These are phyloP conservation scores for Triticum urartu DNA, from an alignment of 176 grass and related monocot genomes.

Conservation along the genomic window DNA sequence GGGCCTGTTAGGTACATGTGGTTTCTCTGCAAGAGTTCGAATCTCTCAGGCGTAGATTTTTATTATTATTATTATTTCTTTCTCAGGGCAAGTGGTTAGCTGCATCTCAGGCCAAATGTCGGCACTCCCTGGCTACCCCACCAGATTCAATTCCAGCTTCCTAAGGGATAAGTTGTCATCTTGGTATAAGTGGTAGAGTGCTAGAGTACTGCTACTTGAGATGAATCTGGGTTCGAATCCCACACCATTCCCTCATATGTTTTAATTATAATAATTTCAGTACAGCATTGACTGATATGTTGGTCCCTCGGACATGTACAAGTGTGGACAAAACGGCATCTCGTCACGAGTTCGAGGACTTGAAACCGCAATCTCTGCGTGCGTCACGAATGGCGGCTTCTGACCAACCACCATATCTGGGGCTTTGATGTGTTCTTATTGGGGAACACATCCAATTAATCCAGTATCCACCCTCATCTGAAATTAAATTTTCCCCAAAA, in stretches of 20 bases:
- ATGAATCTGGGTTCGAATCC: background rate
- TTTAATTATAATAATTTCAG: background rate
- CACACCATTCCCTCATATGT: background rate
- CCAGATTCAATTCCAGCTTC: background rate
- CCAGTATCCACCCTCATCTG: background rate
- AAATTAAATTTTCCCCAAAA: background rate
- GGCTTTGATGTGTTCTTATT: background rate
- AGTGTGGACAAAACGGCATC: background rate
- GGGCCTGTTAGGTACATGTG: conserved; percentile 99
- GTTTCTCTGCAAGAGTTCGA: conserved; percentile 80
- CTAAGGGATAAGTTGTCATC: background rate
- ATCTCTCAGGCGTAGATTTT: conserved; percentile 62
- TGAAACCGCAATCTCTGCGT: background rate
- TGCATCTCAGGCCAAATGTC: background rate
- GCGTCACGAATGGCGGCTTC: background rate
- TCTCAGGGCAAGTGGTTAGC: background rate
- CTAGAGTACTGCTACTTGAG: background rate
- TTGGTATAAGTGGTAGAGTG: background rate
- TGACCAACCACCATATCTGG: background rate
- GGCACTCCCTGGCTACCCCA: background rate
- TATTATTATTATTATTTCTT: background rate
- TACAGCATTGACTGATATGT: background rate
- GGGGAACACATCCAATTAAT: background rate
- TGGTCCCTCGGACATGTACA: background rate
- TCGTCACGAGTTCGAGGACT: background rate